Evolutionary conservation across 1,284 basidiomycete genomes (phyloP), one percentile per base, ranked within the genome.

Genomic region (Athelia psychrophila): DNA sequence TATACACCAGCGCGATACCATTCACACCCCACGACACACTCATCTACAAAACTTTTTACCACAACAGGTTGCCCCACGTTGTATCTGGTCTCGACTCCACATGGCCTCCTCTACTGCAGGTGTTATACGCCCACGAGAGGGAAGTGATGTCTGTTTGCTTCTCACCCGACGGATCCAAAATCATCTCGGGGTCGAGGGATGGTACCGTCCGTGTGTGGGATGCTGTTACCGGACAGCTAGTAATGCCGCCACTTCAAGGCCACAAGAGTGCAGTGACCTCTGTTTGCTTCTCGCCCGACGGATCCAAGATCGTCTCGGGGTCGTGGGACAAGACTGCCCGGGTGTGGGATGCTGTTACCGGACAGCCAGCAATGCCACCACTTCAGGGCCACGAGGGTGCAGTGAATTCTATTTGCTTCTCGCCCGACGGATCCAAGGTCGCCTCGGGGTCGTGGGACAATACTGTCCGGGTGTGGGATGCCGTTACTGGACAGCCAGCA

Each of bases 101-200:
- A 6, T 42, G 38, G 38, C 38, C 38, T 18, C 38, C n/a, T 9
- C n/a, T 18, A 16, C 20, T 42, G 20, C 38, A 42, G 38, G 9
- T 42, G 38, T n/a, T 42, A 6, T 22, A 42, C 27, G 38, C 8
- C 38, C 38, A 42, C 38, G 38, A 42, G 16, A 5, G 9, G 16
- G 9, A 16, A 5, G 38, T 42, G 5, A 42, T 8, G 6, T 6
- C 49, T 20, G 48, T 54, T 30, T 19, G 32, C 25, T 58, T 54
- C 27, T 57, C 52, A 6, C 51, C 52, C n/a, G 46, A 53, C 40
- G 53, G 53, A 3, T 42, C 32, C 22, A 23, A 42, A 8, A 48
- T 58, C 23, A 55, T 50, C 3, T 56, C 59, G 15, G 56, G 47
- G 13, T 60, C 56, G 2, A n/a, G 30, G 3, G 60, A 60, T 47